Base-by-base conservation (phyloP, 352 stramenopile genomes). In the Pythium sukuiense region DNA sequence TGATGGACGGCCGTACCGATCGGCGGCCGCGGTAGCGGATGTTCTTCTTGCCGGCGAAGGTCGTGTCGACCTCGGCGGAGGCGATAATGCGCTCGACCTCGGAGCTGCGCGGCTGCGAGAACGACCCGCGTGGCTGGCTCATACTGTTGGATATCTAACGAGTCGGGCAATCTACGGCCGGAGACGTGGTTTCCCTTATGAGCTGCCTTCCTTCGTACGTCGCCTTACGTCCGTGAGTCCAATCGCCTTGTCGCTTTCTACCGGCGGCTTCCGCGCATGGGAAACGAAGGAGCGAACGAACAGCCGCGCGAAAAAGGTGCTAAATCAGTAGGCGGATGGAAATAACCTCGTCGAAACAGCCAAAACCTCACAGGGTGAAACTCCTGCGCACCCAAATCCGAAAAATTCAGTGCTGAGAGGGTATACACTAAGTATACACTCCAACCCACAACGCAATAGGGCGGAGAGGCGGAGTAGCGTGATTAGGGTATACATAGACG, bases 41-140 rank as follows among this genome's bases (percentile, higher is more conserved):
- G 50, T 72, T 76, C 57, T 90, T 91, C 74, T 90, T 90, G 71
- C 84, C 84, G 12, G 82, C 82, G 65, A 90, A 93, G 2, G 82
- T 91, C 49, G 84, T 90, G 73, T 90, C 84, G 18, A 93, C 82
- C 46, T 93, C 84, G 49, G 84, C 84, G 30, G 84, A 71, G 7
- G 84, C 84, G 70, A 93, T 89, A 70, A 93, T 93, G 50, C 84
- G 84, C 76, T 93, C 84, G 50, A 93, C 82, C 55, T 93, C 84
- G 26, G 84, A 93, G 77, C 70, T 88, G 59, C 84, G 79, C 7
- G 69, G 71, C 43, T 62, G 74, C 14, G 79, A 85, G 61, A 83
- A 80, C 29, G 58, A 79, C 63, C 56, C 76, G 67, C 59, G 60
- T 18, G 52, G 54, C 24, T 64, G 52, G 66, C 73, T 76, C 73